Base-by-base conservation (phyloP, 345 rosid genomes). In the Murraya koenigii region DNA sequence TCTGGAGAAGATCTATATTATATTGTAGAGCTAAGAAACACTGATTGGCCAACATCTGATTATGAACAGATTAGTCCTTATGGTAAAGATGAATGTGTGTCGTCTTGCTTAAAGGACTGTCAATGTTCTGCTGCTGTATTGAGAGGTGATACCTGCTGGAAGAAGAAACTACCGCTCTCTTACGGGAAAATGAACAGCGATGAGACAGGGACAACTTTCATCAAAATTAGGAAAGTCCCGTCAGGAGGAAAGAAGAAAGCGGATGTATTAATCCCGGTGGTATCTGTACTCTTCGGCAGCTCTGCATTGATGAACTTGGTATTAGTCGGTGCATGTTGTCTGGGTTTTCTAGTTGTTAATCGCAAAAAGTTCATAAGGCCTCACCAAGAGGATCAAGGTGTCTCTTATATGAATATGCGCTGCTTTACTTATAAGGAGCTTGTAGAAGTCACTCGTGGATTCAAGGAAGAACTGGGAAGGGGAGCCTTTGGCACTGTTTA, bases 401-500 rank as follows among this genome's bases (percentile, higher is more conserved):
- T 71, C 55, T 30, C 49, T 3, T 39, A 32, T 14, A 64, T 33
- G 54, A 87, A 77, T 36, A 67, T 82, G 66, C 76, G 55, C n/a
- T 71, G 44, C 52, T 87, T 83, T 65, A 70, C 71, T 36, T 87
- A 76, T 72, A 74, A 63, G 20, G 90, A 87, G 68, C 77, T 87
- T 23, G 80, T 41, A 58, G 59, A 63, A 8, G 87, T 84, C 3
- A 87, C 90, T 1, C 22, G 58, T 36, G 82, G 82, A 8, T 87
- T 83, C 76, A 80, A 82, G 61, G 77, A 79, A 36, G 82, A 83
- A 61, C 55, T 85, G 8, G 90, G 90, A 13, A 79, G 84, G 25
- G 88, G 90, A 25, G 62, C 87, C 10, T 87, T 85, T n/a, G 86
- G 87, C 14, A 77, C 62, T 26, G 90, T 85, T 28, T 87, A 82